phyloP scores from a whole-genome alignment of 78 protist genomes.

The Isochrysis galbana region DNA sequence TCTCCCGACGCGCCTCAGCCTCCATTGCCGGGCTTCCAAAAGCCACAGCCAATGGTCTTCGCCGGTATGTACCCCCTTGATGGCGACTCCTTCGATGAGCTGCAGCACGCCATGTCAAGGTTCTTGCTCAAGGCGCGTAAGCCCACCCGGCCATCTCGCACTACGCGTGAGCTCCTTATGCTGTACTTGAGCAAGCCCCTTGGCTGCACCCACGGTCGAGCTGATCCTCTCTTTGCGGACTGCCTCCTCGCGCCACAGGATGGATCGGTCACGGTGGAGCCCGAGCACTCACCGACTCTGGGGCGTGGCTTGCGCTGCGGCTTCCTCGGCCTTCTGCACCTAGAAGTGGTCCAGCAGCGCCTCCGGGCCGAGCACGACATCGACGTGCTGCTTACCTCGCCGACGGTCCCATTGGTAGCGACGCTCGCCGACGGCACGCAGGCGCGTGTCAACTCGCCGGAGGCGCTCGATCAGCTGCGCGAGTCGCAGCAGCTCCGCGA shows the following conservation, averaged over 20 bases:
- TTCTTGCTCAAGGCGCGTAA: neutral
- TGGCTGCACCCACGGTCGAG: no score
- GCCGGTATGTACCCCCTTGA: slow-evolving; percentile 32
- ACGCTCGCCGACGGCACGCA: neutral
- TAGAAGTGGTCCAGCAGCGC: slow-evolving; percentile 67
- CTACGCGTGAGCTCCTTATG: no score
- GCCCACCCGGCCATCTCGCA: no score
- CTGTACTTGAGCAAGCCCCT: no score
- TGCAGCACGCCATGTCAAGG: neutral
- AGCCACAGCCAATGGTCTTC: slow-evolving; percentile 25
- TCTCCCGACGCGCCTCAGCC: neutral
- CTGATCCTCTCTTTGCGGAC: no score
- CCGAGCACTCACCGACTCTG: neutral
- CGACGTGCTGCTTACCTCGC: slow-evolving; percentile 79
- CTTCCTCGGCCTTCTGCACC: slow-evolving; percentile 91
- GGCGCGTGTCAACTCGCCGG: neutral
- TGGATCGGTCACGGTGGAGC: neutral
- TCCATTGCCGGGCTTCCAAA: neutral
- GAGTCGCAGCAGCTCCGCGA: neutral
- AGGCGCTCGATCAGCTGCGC: neutral
- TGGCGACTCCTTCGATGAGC: slow-evolving; percentile 5
- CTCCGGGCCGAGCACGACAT: neutral
- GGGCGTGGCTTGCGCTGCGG: slow-evolving; percentile 67
- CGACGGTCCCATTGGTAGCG: slow-evolving; percentile 77
- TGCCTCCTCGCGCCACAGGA: no score